Conservation (phyloP, 208 protist genomes). For the Angomonas ambiguus region DNA sequence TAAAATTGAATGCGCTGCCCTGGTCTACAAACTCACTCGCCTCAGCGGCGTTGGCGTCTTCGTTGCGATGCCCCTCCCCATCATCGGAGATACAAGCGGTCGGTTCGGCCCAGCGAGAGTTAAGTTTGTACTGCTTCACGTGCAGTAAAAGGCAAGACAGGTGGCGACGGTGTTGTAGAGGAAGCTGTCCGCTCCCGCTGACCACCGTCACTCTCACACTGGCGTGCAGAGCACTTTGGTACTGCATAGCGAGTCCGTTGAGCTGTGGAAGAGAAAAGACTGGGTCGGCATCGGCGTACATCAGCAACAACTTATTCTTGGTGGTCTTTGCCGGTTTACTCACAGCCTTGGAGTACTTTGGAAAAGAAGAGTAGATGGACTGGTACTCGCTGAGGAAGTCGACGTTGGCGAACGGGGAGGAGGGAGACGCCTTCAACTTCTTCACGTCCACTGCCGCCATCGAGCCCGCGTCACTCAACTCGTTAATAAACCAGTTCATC, state of each 20-base stretch:
- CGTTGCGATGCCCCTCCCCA: background rate
- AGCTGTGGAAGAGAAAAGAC: slow-evolving; percentile 10
- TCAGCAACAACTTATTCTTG: slow-evolving; percentile 10
- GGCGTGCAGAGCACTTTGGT: background rate
- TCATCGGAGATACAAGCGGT: background rate
- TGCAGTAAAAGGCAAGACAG: slow-evolving; percentile 31
- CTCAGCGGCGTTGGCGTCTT: slow-evolving; percentile 1
- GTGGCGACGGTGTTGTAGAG: slow-evolving; percentile 13
- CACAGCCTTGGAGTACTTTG: background rate
- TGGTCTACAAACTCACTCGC: slow-evolving; percentile 13
- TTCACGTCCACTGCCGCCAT: background rate
- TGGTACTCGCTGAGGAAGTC: background rate
- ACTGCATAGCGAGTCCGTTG: background rate
- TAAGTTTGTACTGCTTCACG: slow-evolving; percentile 21
- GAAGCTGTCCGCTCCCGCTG: slow-evolving; percentile 23
- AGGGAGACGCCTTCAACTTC: background rate
- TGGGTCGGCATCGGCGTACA: slow-evolving; percentile 11
- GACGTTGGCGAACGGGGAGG: background rate
- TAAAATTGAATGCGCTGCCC: slow-evolving; percentile 27
- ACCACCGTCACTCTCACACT: slow-evolving; percentile 15
- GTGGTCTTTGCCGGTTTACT: background rate
- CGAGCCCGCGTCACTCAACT: slow-evolving; percentile 3
- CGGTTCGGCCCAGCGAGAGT: background rate
- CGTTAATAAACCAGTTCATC: slow-evolving; percentile 13
- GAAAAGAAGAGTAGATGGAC: background rate